A percentile compares a stretch with the other conserved stretches of the same genome.
phyloP scores from a whole-genome alignment of 1,284 basidiomycete genomes.

The Coniferiporia weirii region DNA sequence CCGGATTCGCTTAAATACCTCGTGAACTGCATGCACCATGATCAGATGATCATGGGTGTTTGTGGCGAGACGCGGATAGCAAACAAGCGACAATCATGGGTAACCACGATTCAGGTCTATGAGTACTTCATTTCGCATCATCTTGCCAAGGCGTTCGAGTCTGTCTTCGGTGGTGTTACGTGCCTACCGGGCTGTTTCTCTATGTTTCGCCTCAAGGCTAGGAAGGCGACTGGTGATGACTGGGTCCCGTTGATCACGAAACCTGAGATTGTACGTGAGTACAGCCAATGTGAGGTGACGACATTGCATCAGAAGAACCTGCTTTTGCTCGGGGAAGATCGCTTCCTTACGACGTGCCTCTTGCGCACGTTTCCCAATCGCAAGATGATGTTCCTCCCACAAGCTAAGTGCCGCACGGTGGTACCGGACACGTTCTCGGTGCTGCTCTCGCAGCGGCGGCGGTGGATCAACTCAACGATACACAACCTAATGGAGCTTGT shows the following conservation, averaged over 20 bases:
- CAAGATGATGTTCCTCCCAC: constrained; percentile 99
- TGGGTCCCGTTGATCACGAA: constrained; percentile 98
- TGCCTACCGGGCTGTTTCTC: constrained; percentile 99
- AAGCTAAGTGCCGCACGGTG: constrained; percentile 92
- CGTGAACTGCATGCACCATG: constrained; percentile 97
- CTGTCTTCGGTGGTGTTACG: constrained; percentile 98
- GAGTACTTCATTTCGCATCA: constrained; percentile 99
- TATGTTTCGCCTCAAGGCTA: constrained; percentile 97
- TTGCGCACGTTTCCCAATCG: constrained; percentile 95
- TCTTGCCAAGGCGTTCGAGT: constrained; percentile 96
- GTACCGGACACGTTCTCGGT: constrained; percentile 94
- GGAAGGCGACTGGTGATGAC: constrained; percentile 83
- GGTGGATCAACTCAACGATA: constrained; percentile 99
- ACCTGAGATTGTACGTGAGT: constrained; percentile 96
- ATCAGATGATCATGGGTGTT: constrained; percentile 98
- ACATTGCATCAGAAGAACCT: constrained; percentile 99
- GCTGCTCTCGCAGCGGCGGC: constrained; percentile 91
- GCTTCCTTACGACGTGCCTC: constrained; percentile 93
- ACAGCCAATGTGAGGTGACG: constrained; percentile 89
- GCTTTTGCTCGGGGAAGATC: constrained; percentile 94
- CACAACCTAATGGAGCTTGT: constrained; percentile 99
- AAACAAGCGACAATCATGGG: constrained; percentile 97
- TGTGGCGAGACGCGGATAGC: constrained; percentile 98
- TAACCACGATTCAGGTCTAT: constrained; percentile 96
- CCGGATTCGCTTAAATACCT: constrained; percentile 82